Evolutionary conservation across 306 rosid genomes (phyloP).

Genomic region (Phaseolus lunatus): DNA sequence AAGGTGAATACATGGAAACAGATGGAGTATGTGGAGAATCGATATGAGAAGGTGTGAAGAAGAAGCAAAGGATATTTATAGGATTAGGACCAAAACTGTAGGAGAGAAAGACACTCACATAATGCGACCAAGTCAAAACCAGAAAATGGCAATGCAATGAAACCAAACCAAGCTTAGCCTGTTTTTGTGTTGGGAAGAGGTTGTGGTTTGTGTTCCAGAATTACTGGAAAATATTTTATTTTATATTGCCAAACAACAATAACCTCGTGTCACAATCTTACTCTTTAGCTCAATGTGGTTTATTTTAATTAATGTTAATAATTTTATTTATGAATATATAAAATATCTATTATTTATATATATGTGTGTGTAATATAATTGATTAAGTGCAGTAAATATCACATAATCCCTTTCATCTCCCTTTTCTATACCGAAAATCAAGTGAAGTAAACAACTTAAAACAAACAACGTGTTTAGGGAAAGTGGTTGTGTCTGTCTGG

Average conservation of each 20-base stretch:
- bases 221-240: background rate
- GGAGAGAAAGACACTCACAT: slow-evolving; percentile 51
- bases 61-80: slow-evolving; percentile 46
- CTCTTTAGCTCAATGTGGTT: background rate
- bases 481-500: background rate
- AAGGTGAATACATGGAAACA: background rate
- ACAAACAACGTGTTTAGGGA: too few species aligned
- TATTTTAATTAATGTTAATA: too few species aligned
- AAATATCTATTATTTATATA: too few species aligned
- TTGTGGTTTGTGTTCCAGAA: background rate
- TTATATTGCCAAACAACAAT: background rate
- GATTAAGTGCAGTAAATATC: too few species aligned
- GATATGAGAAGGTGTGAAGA: background rate
- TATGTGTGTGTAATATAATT: too few species aligned
- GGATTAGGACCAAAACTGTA: slow-evolving; percentile 42
- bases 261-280: background rate
- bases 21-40: background rate
- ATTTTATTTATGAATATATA: too few species aligned
- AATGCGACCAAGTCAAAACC: slow-evolving; percentile 42
- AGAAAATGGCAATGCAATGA: background rate
- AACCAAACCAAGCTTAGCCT: background rate
- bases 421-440: too few species aligned
- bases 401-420: too few species aligned
- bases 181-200: background rate
- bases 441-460: too few species aligned